Conservation (phyloP, 177 flowering plant genomes). For the Vitis hybrid region DNA sequence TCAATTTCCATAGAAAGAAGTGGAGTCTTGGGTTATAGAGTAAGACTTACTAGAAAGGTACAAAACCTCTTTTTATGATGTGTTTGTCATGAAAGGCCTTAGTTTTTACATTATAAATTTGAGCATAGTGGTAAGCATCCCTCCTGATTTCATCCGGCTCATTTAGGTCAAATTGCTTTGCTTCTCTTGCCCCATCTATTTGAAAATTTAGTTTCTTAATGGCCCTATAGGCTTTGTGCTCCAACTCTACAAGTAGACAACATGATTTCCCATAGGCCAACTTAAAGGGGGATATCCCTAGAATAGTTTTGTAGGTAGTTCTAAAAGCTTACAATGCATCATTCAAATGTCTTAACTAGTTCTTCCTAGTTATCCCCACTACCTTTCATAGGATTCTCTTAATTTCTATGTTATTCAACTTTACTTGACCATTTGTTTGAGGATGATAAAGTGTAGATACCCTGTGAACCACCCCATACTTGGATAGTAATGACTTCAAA, state of each 20-base stretch:
- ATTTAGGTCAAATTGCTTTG: background rate
- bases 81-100: conserved; percentile 8
- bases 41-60: background rate
- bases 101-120: conserved; percentile 3
- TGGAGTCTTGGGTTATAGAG: conserved; percentile 2
- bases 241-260: background rate
- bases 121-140: background rate
- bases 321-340: conserved; percentile 4
- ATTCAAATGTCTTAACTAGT: background rate
- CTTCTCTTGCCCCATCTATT: background rate
- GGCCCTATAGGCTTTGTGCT: conserved; percentile 8
- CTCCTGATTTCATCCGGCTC: background rate
- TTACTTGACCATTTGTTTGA: conserved; percentile 15
- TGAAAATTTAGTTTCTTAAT: background rate
- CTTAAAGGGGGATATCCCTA: background rate
- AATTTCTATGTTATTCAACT: conserved; percentile 2
- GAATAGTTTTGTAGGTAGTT: background rate
- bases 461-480: background rate
- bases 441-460: conserved; percentile 12
- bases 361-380: background rate
- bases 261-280: background rate
- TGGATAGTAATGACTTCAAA: conserved; percentile 2
- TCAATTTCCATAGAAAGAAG: conserved; percentile 8
- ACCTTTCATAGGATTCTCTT: conserved; percentile 7
- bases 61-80: background rate